Conservation (phyloP, 495 filamentous ascomycete species). For the Parathielavia hyrcaniae region DNA sequence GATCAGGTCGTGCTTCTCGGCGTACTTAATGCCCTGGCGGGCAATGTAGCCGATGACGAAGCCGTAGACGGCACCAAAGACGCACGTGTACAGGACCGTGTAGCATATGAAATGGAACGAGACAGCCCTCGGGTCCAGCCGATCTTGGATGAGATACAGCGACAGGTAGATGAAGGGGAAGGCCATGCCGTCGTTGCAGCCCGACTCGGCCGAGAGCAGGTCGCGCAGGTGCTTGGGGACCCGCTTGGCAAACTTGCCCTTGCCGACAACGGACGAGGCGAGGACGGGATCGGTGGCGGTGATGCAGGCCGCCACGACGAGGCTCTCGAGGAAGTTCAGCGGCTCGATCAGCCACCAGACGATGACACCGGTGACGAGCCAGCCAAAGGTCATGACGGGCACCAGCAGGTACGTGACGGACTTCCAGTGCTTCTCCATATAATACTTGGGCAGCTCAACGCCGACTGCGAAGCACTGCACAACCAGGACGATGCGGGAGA, state of each 20-base stretch:
- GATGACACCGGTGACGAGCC: constrained; percentile 90
- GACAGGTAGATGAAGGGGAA: constrained; percentile 97
- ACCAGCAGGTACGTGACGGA: constrained; percentile 83
- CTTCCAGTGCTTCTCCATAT: constrained; percentile 98
- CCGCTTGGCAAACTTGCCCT: constrained; percentile 95
- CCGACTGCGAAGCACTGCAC: constrained; percentile 99
- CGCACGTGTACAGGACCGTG: constrained; percentile 92
- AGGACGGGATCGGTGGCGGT: constrained; percentile 97
- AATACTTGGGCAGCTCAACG: constrained; percentile 93
- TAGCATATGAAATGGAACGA: constrained; percentile 82
- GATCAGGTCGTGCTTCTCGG: constrained; percentile 79
- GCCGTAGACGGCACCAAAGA: constrained; percentile 86
- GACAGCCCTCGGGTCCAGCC: constrained; percentile 59
- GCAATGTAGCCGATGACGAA: constrained; percentile 82
- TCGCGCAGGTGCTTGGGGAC: constrained; percentile 97
- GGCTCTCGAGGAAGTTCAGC: constrained; percentile 80
- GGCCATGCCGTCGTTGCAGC: constrained; percentile 99
- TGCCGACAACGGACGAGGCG: constrained; percentile 96
- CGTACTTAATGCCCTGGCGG: constrained; percentile 82
- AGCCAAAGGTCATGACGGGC: constrained; percentile 96
- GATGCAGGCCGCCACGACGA: constrained; percentile 84
- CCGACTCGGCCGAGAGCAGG: constrained; percentile 90
- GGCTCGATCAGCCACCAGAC: constrained; percentile 89
- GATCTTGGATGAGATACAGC: constrained; percentile 78
- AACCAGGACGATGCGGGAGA: constrained; percentile 93